Evolutionary conservation across 2,329 filamentous ascomycete genomes (phyloP).

Genomic region (Colletotrichum plurivorum): DNA sequence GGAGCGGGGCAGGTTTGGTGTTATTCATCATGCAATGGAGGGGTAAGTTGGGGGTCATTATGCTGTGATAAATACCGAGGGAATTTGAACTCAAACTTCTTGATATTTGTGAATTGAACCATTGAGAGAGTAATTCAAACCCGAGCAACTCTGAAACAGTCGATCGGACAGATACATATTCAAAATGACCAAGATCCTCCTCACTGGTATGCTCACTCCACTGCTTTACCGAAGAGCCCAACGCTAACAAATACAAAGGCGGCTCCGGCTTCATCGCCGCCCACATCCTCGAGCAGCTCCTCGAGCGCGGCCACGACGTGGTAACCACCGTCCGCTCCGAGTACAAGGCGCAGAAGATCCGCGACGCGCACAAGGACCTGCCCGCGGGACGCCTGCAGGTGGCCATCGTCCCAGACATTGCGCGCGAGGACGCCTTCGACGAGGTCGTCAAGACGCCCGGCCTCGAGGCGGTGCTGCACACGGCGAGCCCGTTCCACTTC

Average conservation of each 20-base stretch:
- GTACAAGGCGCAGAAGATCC: conserved; percentile 67
- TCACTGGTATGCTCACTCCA: conserved; percentile 56
- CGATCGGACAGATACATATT: background rate
- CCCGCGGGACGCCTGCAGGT: conserved; percentile 61
- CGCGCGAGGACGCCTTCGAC: conserved; percentile 80
- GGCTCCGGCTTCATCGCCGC: conserved; percentile 69
- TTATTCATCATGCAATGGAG: conserved; percentile 35
- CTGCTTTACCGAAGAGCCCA: background rate
- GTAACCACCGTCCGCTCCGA: conserved; percentile 70
- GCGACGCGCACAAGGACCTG: conserved; percentile 61
- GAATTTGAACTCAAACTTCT: background rate
- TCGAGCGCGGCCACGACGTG: conserved; percentile 64
- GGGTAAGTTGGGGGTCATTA: conserved; percentile 29
- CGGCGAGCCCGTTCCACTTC: conserved; percentile 72
- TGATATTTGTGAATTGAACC: background rate
- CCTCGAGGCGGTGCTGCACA: conserved; percentile 71
- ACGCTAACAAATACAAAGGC: conserved; percentile 47
- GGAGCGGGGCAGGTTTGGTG: conserved; percentile 27
- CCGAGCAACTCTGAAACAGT: background rate
- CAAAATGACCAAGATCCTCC: conserved; percentile 62
- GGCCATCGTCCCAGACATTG: conserved; percentile 83
- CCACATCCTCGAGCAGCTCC: conserved; percentile 68
- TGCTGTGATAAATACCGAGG: conserved; percentile 10
- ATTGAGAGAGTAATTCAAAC: background rate
- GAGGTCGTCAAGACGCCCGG: conserved; percentile 66